These are phyloP conservation scores for Ephemerocybe angulata DNA, from an alignment of 768 basidiomycete species.

Conservation along the genomic window DNA sequence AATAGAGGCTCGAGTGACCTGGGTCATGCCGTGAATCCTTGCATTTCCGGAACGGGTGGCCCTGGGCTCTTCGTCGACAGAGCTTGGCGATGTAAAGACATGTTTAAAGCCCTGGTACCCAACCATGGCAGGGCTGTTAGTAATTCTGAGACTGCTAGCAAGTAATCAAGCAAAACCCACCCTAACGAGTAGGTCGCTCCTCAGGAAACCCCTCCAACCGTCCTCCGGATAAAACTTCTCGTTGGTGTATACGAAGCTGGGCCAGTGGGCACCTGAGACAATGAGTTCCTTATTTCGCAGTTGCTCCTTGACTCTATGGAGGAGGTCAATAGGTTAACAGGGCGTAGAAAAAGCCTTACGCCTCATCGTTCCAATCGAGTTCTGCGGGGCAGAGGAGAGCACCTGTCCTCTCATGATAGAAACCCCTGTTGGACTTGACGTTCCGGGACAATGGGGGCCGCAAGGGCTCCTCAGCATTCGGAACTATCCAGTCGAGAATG, in stretches of 20 bases:
- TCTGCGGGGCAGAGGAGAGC: constrained; percentile 18
- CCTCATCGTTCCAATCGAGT: constrained; percentile 16
- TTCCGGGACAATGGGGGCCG: constrained; percentile 13
- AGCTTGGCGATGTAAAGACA: constrained; percentile 11
- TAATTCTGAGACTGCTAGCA: too few relatives aligned
- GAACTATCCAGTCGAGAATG: not conserved
- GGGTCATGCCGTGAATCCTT: constrained; percentile 15
- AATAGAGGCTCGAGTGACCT: constrained; percentile 15
- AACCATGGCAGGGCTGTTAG: too few relatives aligned
- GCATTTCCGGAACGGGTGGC: constrained; percentile 15
- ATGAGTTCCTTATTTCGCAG: constrained; percentile 5
- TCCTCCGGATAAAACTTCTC: constrained; percentile 15
- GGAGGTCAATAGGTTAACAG: not conserved
- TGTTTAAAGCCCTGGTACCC: constrained; percentile 13
- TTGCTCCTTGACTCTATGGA: constrained; percentile 3
- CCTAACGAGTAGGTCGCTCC: constrained; percentile 7
- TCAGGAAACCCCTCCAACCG: constrained; percentile 15
- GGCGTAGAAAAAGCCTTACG: constrained; percentile 11
- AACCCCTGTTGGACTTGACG: constrained; percentile 13
- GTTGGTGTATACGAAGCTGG: constrained; percentile 15
- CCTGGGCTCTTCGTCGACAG: constrained; percentile 1
- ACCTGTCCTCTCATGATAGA: constrained; percentile 18
- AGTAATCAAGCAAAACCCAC: not conserved
- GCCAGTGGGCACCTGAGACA: constrained; percentile 14
- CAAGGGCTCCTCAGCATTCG: not conserved